Percentiles rank a stretch among this genome's conserved stretches.
phyloP scores from a whole-genome alignment of 1,139 yeast genomes.

The Lodderomyces elongisporus region DNA sequence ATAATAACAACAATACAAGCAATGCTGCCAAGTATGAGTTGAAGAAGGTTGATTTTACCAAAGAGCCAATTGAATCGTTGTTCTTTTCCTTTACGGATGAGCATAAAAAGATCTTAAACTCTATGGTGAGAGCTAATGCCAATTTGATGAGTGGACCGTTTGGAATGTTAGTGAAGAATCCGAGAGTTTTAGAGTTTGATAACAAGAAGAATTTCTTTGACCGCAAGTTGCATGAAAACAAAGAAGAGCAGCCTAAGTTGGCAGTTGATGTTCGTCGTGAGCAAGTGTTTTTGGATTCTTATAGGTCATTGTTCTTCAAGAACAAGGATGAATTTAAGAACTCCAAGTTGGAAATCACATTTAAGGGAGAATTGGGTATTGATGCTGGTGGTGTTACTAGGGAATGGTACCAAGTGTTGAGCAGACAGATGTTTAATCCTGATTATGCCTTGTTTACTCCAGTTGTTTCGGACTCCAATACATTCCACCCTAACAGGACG shows the following conservation, averaged over 20 bases:
- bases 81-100: conserved; percentile 88
- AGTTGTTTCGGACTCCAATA: conserved; percentile 86
- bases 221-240: conserved; percentile 54
- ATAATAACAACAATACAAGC: conserved; percentile 20
- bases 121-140: conserved; percentile 88
- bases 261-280: conserved; percentile 75
- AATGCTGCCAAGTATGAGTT: conserved; percentile 56
- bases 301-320: conserved; percentile 77
- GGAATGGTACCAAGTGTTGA: conserved; percentile 94
- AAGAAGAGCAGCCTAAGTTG: conserved; percentile 45
- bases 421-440: conserved; percentile 95
- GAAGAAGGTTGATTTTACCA: conserved; percentile 58
- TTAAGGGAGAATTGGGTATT: conserved; percentile 92
- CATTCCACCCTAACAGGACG: conserved; percentile 93
- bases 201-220: conserved; percentile 86
- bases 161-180: conserved; percentile 82
- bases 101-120: conserved; percentile 83
- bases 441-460: conserved; percentile 92
- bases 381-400: conserved; percentile 98
- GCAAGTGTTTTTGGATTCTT: conserved; percentile 88
- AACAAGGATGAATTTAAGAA: conserved; percentile 69
- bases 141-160: conserved; percentile 96
- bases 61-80: conserved; percentile 72
- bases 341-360: conserved; percentile 70
- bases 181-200: conserved; percentile 89